Percentiles rank a stretch among this genome's conserved stretches.
Conservation (phyloP, 805 yeast species). For the Ascoidea rubescens region DNA sequence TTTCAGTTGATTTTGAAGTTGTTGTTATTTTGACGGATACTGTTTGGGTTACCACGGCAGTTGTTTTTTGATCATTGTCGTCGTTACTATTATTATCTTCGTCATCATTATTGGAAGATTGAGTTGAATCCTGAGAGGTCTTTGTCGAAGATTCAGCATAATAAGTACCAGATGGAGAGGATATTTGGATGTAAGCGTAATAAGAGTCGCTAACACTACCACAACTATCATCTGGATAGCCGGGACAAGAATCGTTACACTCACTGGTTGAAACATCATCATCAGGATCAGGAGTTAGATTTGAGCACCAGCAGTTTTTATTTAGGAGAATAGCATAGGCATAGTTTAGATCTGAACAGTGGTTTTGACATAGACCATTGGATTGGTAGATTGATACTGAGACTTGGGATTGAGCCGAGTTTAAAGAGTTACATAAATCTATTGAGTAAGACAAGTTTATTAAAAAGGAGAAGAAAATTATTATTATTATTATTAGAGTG, state of each 20-base stretch:
- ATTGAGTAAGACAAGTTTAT: background rate
- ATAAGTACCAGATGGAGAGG: slow-evolving; percentile 1
- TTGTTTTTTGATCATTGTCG: background rate
- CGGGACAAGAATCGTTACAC: slow-evolving; percentile 11
- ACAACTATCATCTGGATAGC: slow-evolving; percentile 11
- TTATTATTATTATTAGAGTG: background rate
- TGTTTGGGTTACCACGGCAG: background rate
- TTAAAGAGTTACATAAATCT: background rate
- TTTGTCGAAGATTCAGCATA: slow-evolving; percentile 4
- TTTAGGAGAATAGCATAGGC: slow-evolving; percentile 32
- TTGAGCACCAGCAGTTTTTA: slow-evolving; percentile 34
- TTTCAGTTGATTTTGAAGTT: background rate
- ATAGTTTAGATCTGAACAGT: slow-evolving; percentile 21
- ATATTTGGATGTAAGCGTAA: slow-evolving; percentile 24
- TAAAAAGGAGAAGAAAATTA: background rate
- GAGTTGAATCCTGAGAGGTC: background rate
- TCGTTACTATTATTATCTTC: background rate
- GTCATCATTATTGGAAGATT: background rate
- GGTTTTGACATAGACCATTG: slow-evolving; percentile 29
- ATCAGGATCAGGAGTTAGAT: slow-evolving; percentile 24
- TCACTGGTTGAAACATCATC: slow-evolving; percentile 10
- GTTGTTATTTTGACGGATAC: background rate
- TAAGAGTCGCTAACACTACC: slow-evolving; percentile 17
- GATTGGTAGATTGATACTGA: slow-evolving; percentile 16
- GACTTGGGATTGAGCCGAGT: slow-evolving; percentile 16